phyloP scores from a whole-genome alignment of 306 rosid genomes.

The Cucumis sativus region DNA sequence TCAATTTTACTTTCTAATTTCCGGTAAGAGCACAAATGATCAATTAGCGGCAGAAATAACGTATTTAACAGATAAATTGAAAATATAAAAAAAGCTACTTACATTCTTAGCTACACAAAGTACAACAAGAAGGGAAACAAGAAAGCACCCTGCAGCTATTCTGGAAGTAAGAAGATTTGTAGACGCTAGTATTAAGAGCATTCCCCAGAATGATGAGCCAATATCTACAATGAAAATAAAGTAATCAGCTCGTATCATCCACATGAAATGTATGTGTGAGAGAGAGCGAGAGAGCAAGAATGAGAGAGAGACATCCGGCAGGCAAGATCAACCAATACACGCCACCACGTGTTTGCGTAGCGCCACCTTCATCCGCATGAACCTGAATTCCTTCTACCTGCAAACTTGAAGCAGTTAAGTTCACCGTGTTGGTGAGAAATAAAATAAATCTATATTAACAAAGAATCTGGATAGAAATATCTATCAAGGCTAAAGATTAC shows the following conservation, averaged over 20 bases:
- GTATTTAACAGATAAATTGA: not conserved
- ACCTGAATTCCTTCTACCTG: constrained; percentile 89
- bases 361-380: constrained; percentile 80
- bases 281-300: no score
- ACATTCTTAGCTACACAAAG: constrained; percentile 85
- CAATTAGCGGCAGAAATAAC: constrained; percentile 2
- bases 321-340: constrained; percentile 80
- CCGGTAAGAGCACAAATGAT: not conserved
- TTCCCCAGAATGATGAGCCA: constrained; percentile 98
- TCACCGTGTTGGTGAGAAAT: not conserved
- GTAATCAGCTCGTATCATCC: not conserved
- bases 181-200: constrained; percentile 78
- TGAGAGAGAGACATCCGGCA: constrained; percentile 63
- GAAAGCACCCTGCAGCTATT: constrained; percentile 86
- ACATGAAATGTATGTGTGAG: not conserved
- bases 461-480: not conserved
- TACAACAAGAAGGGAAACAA: constrained; percentile 63
- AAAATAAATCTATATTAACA: not conserved
- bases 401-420: constrained; percentile 2
- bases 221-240: constrained; percentile 35
- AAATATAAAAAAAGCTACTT: constrained; percentile 14
- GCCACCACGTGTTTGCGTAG: constrained; percentile 79
- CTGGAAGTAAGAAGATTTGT: constrained; percentile 68
- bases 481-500: not conserved
- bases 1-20: not conserved